phyloP scores from a whole-genome alignment of 2,329 filamentous ascomycete genomes.

The Monosporascus sp. region DNA sequence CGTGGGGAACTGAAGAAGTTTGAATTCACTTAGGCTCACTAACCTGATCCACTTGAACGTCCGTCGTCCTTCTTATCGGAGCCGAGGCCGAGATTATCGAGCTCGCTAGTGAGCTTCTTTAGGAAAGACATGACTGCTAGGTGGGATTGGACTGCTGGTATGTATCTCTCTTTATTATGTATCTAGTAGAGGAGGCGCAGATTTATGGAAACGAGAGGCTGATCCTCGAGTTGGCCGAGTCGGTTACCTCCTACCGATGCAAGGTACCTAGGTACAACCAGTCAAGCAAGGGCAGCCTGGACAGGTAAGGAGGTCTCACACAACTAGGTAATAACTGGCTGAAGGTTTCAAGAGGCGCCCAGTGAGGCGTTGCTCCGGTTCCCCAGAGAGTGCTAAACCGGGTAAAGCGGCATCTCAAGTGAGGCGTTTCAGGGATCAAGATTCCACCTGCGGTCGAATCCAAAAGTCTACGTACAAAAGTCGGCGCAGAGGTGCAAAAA shows the following conservation, averaged over 20 bases:
- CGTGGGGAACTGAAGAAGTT: no score
- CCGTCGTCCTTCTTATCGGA: slow-evolving; percentile 15
- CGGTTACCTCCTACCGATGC: background rate
- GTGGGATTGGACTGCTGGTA: background rate
- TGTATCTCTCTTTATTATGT: background rate
- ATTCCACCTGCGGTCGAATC: no score
- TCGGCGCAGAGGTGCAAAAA: no score
- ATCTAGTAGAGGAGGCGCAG: background rate
- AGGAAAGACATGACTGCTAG: slow-evolving; percentile 22
- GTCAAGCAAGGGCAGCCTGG: no score
- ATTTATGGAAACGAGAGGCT: background rate
- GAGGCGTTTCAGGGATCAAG: no score
- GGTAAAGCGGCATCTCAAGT: no score
- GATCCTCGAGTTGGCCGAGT: background rate
- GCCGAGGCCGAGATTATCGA: slow-evolving; percentile 25
- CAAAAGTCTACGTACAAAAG: no score
- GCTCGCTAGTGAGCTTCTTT: slow-evolving; percentile 24
- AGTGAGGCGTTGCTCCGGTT: no score
- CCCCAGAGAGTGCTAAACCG: no score
- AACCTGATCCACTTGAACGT: slow-evolving; percentile 11
- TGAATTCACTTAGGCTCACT: background rate
- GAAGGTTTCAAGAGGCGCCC: no score
- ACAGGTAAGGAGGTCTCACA: no score
- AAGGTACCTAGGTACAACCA: background rate
- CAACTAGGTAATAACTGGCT: no score